Evolutionary conservation across 148 eudicot species (phyloP).

Genomic region (Cornus florida): DNA sequence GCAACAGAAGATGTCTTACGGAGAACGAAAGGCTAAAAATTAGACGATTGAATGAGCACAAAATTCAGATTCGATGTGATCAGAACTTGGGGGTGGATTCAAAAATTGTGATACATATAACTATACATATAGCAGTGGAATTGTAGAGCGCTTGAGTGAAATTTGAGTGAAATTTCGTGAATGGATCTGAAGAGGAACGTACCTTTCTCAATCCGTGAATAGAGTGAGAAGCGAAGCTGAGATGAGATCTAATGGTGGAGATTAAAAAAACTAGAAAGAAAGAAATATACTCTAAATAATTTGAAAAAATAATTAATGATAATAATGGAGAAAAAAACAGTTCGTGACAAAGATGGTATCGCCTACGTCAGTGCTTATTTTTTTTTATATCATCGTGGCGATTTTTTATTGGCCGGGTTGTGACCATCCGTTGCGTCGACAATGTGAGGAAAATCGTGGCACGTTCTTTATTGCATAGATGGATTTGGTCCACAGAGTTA

Average conservation of each 20-base stretch:
- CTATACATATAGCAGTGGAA: neutral
- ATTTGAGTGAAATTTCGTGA: neutral
- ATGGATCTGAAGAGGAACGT: neutral
- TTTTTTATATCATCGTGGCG: neutral
- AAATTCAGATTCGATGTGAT: neutral
- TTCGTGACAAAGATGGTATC: neutral
- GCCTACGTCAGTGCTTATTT: neutral
- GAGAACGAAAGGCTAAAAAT: neutral
- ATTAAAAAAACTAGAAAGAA: neutral
- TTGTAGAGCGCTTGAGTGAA: neutral
- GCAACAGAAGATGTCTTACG: neutral
- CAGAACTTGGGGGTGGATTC: neutral
- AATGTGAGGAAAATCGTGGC: neutral
- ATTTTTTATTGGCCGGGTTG: neutral
- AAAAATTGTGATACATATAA: neutral
- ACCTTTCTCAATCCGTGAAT: constrained; percentile 9
- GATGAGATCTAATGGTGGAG: constrained; percentile 23
- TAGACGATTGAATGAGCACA: neutral
- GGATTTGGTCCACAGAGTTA: too few relatives aligned
- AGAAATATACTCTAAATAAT: neutral
- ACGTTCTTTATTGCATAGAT: neutral
- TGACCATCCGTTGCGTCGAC: neutral
- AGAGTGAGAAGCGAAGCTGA: constrained; percentile 17
- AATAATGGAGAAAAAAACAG: neutral
- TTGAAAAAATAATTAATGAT: constrained; percentile 1